phyloP scores from a whole-genome alignment of 139 green algal species.

The Nannochloris sp. region DNA sequence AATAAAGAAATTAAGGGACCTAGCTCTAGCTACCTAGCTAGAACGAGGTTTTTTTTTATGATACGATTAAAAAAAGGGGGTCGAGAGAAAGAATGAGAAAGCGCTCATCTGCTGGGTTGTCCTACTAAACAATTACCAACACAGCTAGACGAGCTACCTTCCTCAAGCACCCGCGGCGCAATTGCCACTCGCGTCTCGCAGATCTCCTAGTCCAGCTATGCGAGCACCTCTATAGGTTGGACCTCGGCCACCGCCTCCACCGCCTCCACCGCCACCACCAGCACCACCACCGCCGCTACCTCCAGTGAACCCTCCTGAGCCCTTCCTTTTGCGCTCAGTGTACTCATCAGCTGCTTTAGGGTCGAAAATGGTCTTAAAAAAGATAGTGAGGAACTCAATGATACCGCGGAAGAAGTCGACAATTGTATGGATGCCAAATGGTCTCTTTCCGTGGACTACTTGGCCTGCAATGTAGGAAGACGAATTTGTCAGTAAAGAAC shows the following conservation, averaged over 20 bases:
- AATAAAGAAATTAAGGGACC: conserved; percentile 2
- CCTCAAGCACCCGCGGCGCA: conserved; percentile 36
- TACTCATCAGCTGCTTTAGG: conserved; percentile 1
- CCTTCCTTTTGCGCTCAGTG: background rate
- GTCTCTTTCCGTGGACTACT: conserved; percentile 11
- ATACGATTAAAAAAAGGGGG: too few relatives aligned
- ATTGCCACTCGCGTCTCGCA: conserved; percentile 24
- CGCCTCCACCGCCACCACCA: background rate
- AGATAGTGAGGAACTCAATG: background rate
- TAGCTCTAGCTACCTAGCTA: too few relatives aligned
- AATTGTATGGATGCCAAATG: conserved; percentile 10
- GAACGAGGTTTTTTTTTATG: too few relatives aligned
- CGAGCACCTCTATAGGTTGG: background rate
- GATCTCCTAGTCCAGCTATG: conserved; percentile 21
- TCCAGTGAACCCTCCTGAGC: background rate
- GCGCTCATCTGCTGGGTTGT: background rate
- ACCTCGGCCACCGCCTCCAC: background rate
- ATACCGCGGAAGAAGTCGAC: background rate
- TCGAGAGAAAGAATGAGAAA: background rate
- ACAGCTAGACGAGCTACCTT: conserved; percentile 19
- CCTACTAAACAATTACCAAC: too few relatives aligned
- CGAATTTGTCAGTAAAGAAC: background rate
- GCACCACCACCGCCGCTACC: background rate
- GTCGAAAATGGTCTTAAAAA: conserved; percentile 16
- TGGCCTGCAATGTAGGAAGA: conserved; percentile 7